Evolutionary conservation across 2,329 filamentous ascomycete genomes (phyloP), one percentile per base, ranked within the genome.

Genomic region (Alternaria ethzedia): DNA sequence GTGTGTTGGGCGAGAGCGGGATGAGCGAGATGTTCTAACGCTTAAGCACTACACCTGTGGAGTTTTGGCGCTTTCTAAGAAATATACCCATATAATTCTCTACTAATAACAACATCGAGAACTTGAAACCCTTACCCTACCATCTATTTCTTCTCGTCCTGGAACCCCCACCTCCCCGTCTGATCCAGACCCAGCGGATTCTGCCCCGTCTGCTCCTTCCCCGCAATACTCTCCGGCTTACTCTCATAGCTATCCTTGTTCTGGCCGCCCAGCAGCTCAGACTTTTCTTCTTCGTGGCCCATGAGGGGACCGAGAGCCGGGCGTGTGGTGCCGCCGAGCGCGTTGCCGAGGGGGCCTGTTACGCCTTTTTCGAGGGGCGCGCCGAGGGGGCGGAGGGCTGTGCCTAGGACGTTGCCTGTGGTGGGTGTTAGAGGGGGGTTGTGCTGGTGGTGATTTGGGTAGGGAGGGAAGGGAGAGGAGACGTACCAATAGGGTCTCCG

Each of bases 121-220:
- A n/a, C n/a, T n/a, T n/a, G n/a, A n/a, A n/a, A n/a, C n/a, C n/a
- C n/a, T n/a, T n/a, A n/a, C n/a, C n/a, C n/a, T n/a, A n/a, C n/a
- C n/a, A n/a, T n/a, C n/a, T 57, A 52, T 44, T 59, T 45, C 45
- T 65, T 57, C 32, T 79, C 74, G 30, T 75, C 78, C 68, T 70
- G 64, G 61, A 81, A 81, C 47, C 78, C 77, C 73, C 74, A 79
- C 59, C 74, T 44, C 20, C 78, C 79, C 10, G 72, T 79, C 67
- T 79, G 69, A 70, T 80, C 77, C 75, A 82, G 54, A 0, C 80
- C 80, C 68, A 82, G 45, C 15, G 79, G 79, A 69, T 82, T 82
- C 15, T 77, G 49, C 20, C 77, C 79, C 49, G 77, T 79, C 75
- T 80, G 79, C 63, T 80, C 73, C 70, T 78, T 79, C 0, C 79